phyloP scores from a whole-genome alignment of 371 early-diverging fungal species.

The Mortierella sp. region DNA sequence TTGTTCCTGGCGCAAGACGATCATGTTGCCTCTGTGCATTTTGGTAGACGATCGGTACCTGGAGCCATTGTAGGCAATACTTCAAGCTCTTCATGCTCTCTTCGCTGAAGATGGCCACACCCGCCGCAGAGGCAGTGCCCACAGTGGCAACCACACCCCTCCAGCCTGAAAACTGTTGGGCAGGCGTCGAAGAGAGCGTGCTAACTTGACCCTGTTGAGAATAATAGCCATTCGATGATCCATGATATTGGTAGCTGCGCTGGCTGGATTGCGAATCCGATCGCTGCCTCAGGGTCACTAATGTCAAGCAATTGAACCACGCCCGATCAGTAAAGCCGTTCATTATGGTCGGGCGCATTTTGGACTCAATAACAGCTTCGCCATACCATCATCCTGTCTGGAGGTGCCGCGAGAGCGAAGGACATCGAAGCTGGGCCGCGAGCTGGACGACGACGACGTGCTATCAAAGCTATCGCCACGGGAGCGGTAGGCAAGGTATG shows the following conservation, averaged over 20 bases:
- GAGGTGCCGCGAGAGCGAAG: constrained; percentile 28
- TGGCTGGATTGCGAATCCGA: constrained; percentile 50
- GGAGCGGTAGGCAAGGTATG: constrained; percentile 44
- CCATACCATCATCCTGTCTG: constrained; percentile 43
- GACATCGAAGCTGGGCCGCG: constrained; percentile 47
- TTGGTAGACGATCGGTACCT: no score
- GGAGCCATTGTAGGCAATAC: constrained; percentile 86
- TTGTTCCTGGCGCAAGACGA: no score
- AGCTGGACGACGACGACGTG: constrained; percentile 38
- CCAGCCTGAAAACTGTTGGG: constrained; percentile 66
- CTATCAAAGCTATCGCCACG: constrained; percentile 51
- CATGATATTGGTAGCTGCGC: constrained; percentile 30
- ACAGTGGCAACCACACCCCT: constrained; percentile 78
- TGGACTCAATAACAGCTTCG: no score
- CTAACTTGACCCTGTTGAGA: constrained; percentile 37
- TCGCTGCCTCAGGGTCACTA: constrained; percentile 41
- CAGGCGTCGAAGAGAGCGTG: constrained; percentile 15
- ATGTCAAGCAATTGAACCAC: background rate
- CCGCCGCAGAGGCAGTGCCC: constrained; percentile 76
- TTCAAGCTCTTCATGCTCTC: constrained; percentile 81
- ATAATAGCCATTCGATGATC: constrained; percentile 34
- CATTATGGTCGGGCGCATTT: no score
- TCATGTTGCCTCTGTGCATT: no score
- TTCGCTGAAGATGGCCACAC: constrained; percentile 80
- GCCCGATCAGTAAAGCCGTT: background rate